Evolutionary conservation across 257 asterid genomes (phyloP).

Genomic region (Thymus mandschuricus): DNA sequence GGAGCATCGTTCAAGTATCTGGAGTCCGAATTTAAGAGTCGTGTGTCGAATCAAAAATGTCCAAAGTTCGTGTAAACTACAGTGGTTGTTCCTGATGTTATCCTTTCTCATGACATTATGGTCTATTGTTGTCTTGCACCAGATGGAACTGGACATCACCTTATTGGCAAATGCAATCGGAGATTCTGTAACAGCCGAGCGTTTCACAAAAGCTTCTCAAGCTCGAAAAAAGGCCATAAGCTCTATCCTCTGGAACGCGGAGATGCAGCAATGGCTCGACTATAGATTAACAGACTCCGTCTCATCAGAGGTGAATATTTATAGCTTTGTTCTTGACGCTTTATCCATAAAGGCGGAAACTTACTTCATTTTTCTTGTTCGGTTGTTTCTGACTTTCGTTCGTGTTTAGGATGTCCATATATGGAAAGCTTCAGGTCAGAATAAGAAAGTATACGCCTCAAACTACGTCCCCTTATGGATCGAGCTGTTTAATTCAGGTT

Average conservation of each 20-base stretch:
- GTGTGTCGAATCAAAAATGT: too few species aligned
- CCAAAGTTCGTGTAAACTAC: too few species aligned
- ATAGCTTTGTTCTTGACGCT: background rate
- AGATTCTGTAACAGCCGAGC: slow-evolving; percentile 41
- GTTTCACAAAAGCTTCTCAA: slow-evolving; percentile 56
- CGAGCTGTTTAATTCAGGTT: slow-evolving; percentile 67
- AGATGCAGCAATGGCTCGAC: slow-evolving; percentile 88
- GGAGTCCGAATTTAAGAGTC: too few species aligned
- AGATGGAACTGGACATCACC: slow-evolving; percentile 79
- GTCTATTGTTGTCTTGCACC: background rate
- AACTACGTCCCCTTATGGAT: slow-evolving; percentile 90
- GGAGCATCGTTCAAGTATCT: too few species aligned
- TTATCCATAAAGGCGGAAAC: background rate
- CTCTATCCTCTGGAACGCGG: slow-evolving; percentile 69
- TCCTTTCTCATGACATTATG: too few species aligned
- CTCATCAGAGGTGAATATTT: background rate
- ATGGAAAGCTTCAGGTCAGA: slow-evolving; percentile 71
- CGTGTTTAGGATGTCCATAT: slow-evolving; percentile 48
- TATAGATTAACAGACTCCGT: slow-evolving; percentile 55
- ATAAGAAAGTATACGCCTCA: slow-evolving; percentile 63
- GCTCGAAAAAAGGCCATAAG: slow-evolving; percentile 66
- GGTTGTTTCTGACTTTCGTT: background rate
- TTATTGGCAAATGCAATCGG: slow-evolving; percentile 60
- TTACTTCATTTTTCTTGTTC: background rate
- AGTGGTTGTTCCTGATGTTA: too few species aligned